Evolutionary conservation across 2,329 filamentous ascomycete genomes (phyloP).

Genomic region (Dothideomycetes sp.): DNA sequence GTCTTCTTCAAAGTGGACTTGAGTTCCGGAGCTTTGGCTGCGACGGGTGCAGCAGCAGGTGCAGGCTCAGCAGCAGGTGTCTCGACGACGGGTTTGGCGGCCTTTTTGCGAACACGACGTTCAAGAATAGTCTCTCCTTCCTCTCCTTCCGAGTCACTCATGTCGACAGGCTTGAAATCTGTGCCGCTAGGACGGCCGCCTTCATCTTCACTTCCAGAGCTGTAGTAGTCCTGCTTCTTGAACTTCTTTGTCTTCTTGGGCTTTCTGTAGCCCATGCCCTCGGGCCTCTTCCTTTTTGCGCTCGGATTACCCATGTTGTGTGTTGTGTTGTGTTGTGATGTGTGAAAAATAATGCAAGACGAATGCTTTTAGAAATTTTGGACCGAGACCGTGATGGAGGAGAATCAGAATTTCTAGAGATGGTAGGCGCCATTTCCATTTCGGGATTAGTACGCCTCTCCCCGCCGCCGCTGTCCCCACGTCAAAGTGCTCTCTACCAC

Average conservation of each 20-base stretch:
- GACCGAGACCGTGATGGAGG: too few relatives aligned
- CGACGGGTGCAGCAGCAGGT: background rate
- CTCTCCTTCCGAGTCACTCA: constrained; percentile 39
- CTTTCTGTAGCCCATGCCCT: constrained; percentile 30
- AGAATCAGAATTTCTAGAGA: too few relatives aligned
- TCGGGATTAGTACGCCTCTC: too few relatives aligned
- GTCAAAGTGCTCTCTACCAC: too few relatives aligned
- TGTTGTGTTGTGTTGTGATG: constrained; percentile 10
- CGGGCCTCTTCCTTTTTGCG: constrained; percentile 35
- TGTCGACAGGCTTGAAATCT: constrained; percentile 43
- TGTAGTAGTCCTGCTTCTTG: constrained; percentile 54
- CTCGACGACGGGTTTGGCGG: constrained; percentile 16
- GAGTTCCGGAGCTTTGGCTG: constrained; percentile 6
- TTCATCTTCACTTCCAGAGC: constrained; percentile 52
- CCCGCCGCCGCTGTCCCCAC: too few relatives aligned
- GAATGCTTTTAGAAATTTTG: too few relatives aligned
- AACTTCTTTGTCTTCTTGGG: constrained; percentile 46
- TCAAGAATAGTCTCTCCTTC: constrained; percentile 21
- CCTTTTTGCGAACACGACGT: constrained; percentile 12
- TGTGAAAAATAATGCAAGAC: background rate
- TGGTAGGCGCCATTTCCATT: too few relatives aligned
- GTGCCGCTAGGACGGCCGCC: constrained; percentile 23
- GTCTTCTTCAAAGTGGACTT: constrained; percentile 11
- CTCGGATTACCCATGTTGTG: constrained; percentile 13
- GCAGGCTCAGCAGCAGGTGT: background rate